Evolutionary conservation across 1,139 yeast genomes (phyloP).

Genomic region (Geotrichum reessii): DNA sequence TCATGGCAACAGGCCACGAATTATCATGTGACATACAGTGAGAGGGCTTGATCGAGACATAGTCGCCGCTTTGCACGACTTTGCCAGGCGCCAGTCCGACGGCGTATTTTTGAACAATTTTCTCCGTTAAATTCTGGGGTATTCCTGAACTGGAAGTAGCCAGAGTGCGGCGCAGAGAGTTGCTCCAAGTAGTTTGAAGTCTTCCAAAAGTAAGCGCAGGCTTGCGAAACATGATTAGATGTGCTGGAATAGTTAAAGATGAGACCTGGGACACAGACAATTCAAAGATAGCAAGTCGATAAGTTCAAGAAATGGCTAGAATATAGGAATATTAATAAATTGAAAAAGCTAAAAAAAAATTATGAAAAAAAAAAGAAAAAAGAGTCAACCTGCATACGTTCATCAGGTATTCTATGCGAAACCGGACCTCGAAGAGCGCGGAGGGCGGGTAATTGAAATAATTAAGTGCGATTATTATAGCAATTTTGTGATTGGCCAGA

Average conservation of each 20-base stretch:
- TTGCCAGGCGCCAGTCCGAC: slow-evolving; percentile 72
- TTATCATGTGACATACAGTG: slow-evolving; percentile 99
- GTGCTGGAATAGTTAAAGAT: background rate
- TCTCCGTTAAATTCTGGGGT: slow-evolving; percentile 81
- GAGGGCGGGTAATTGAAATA: background rate
- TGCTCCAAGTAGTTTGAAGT: slow-evolving; percentile 4
- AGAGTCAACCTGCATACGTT: slow-evolving; percentile 2
- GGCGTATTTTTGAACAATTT: slow-evolving; percentile 88
- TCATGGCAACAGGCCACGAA: slow-evolving; percentile 98
- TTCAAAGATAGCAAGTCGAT: background rate
- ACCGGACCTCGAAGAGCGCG: background rate
- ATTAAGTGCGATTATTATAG: background rate
- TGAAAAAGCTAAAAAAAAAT: background rate
- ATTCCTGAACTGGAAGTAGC: slow-evolving; percentile 17
- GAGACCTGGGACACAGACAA: background rate
- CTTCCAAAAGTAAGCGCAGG: slow-evolving; percentile 15
- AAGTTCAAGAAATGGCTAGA: background rate
- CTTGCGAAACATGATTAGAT: slow-evolving; percentile 6
- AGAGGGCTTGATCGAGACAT: slow-evolving; percentile 89
- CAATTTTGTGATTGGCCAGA: background rate
- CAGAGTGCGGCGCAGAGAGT: slow-evolving; percentile 14
- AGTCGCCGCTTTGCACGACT: slow-evolving; percentile 80
- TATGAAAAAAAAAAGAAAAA: background rate
- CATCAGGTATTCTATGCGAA: background rate
- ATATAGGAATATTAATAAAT: background rate